Conservation (phyloP, 768 basidiomycete genomes). For the Phaeotremella skinneri region DNA sequence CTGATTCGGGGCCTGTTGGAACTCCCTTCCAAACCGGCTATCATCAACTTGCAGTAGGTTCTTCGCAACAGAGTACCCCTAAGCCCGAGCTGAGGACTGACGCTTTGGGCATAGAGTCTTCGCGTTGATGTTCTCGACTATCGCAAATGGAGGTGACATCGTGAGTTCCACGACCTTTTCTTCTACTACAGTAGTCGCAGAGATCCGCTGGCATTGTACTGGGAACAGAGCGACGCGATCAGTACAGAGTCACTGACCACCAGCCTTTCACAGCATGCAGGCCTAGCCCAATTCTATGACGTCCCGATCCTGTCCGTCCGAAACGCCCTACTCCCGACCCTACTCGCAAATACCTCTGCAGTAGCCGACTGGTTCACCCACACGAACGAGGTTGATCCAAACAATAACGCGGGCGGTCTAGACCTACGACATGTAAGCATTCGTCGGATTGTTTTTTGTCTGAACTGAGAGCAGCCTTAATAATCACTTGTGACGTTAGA, state of each 20-base stretch:
- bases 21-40: conserved; percentile 40
- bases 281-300: conserved; percentile 49
- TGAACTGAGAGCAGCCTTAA: neutral
- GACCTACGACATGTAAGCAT: conserved; percentile 48
- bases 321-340: conserved; percentile 40
- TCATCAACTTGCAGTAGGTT: conserved; percentile 45
- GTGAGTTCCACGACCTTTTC: conserved; percentile 8
- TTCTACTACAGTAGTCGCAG: neutral
- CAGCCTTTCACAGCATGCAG: conserved; percentile 34
- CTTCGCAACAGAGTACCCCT: neutral
- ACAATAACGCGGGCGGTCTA: conserved; percentile 23
- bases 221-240: too few relatives aligned
- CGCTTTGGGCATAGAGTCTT: conserved; percentile 14
- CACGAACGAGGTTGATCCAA: conserved; percentile 9
- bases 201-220: conserved; percentile 4
- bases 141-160: conserved; percentile 23
- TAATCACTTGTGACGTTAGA: conserved; percentile 5
- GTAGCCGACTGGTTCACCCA: conserved; percentile 27
- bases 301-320: conserved; percentile 44
- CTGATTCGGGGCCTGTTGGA: conserved; percentile 39
- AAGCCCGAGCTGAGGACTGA: neutral
- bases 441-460: neutral
- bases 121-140: conserved; percentile 21
- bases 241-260: neutral
- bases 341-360: conserved; percentile 25